Base-by-base conservation (phyloP, 139 green algal species). In the Zygnema cylindricum region DNA sequence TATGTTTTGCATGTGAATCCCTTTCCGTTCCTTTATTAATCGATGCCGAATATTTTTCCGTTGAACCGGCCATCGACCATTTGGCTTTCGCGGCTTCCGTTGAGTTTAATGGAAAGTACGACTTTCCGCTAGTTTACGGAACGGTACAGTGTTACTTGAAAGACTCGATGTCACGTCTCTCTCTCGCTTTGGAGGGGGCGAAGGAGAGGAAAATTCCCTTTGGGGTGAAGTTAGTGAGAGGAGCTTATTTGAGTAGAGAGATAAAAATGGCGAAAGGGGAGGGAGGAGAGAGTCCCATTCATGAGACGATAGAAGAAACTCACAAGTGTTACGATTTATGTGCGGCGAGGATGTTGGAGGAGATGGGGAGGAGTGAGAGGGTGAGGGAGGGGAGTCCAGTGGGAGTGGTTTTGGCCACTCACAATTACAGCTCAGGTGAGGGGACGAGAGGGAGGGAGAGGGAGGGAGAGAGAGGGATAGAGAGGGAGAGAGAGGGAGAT, bases 221-320 rank as follows among this genome's bases (percentile, higher is more conserved):
- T 78, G 86, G 86, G 3, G 86, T 91, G 30, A 91, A 91, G 82
- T 82, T 91, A 0, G 86, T 91, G 30, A 76, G 85, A 35, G 86
- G 86, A 2, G 86, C 86, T 11, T 91, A 91, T 87, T 42, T 91
- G 82, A 55, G 39, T 0, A 25, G 69, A 2, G 86, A 91, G 41
- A 43, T 63, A 21, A 69, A 40, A 33, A 30, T 41, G 23, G 86
- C 86, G 0, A 42, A 89, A 16, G 39, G 23, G 30, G 25, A 21
- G 0, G 86, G 86, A 33, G 33, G 33, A 0, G 1, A 38, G 11
- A 88, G 71, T 3, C 86, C 86, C 0, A 42, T 90, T 32, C 42
- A 88, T 38, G 57, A 22, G 69, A 81, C 35, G 38, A 86, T 91
- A 3, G 82, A 85, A 22, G 40, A 84, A 25, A 91, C 86, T 1